Conservation (phyloP, 208 protist genomes). For the Phytomonas serpens region DNA sequence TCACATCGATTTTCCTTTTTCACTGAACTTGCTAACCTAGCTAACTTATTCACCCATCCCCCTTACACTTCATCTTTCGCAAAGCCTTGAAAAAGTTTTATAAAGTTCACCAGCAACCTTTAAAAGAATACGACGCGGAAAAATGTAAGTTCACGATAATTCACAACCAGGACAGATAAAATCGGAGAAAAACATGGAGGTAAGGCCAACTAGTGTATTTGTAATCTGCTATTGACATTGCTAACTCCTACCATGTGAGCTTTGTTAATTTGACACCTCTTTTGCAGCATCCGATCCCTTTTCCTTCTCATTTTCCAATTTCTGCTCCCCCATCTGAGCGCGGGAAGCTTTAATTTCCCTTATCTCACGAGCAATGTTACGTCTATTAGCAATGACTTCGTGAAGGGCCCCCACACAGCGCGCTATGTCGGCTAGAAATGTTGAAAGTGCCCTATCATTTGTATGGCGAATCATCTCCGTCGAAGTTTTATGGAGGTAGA, state of each 20-base stretch:
- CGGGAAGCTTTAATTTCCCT: constrained; percentile 50
- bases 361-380: constrained; percentile 66
- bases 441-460: constrained; percentile 80
- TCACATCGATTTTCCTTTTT: neutral
- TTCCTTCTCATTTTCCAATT: constrained; percentile 47
- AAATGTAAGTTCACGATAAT: constrained; percentile 12
- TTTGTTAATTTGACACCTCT: constrained; percentile 15
- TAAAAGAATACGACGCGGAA: constrained; percentile 3
- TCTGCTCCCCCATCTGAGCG: constrained; percentile 44
- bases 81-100: neutral
- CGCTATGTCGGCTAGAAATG: constrained; percentile 73
- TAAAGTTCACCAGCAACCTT: neutral
- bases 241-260: neutral
- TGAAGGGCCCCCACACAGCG: constrained; percentile 77
- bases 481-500: constrained; percentile 73
- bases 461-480: constrained; percentile 82
- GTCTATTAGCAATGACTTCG: constrained; percentile 80
- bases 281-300: constrained; percentile 42
- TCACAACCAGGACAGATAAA: constrained; percentile 13
- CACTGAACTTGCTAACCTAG: neutral
- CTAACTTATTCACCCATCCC: neutral
- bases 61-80: neutral
- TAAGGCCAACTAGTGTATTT: constrained; percentile 8
- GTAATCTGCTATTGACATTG: neutral
- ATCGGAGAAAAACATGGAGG: constrained; percentile 14